A percentile compares a stretch with the other conserved stretches of the same genome.
Conservation (phyloP, 225 moss, liverwort and hornwort genomes). For the Neckera pumila region DNA sequence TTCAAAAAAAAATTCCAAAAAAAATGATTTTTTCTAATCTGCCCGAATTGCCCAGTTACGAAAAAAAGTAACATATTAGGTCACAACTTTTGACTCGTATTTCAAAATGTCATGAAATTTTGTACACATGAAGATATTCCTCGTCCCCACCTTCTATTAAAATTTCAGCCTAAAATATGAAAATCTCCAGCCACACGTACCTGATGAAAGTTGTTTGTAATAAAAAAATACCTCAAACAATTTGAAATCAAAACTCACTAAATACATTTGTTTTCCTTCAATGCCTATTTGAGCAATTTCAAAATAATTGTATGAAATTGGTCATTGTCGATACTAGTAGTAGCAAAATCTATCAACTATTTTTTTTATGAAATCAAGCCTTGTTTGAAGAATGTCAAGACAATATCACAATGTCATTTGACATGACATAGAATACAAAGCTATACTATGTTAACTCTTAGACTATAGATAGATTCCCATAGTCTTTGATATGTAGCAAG, state of each 20-base stretch:
- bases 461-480: background rate
- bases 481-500: accelerated
- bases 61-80: too few species aligned
- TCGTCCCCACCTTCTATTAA: too few species aligned
- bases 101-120: too few species aligned
- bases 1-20: too few species aligned
- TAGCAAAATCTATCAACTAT: background rate
- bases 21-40: too few species aligned
- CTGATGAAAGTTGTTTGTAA: background rate
- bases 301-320: background rate
- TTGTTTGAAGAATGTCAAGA: too few species aligned
- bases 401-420: background rate
- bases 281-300: background rate
- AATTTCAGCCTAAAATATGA: too few species aligned
- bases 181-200: too few species aligned
- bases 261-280: background rate
- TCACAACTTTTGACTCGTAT: too few species aligned
- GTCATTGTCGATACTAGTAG: background rate
- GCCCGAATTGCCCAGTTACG: too few species aligned
- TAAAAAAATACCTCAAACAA: background rate
- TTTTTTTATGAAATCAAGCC: background rate
- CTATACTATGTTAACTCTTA: background rate
- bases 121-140: too few species aligned
- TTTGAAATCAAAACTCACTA: background rate
- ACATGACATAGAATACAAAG: background rate